Conservation (phyloP, 306 rosid species). For the Cicer chorassanicum region DNA sequence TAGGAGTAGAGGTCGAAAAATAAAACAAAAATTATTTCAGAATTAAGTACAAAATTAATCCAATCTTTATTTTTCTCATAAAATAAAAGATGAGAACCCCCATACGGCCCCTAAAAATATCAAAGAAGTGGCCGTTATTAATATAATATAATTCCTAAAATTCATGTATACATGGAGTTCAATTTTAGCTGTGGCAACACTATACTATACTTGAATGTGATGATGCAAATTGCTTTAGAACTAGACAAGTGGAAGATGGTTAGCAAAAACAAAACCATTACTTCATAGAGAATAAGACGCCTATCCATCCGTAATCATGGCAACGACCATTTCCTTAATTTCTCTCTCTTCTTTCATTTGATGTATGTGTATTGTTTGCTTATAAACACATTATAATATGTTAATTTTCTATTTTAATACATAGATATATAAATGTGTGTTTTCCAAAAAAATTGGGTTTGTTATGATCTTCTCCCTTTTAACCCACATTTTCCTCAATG, state of each 20-base stretch:
- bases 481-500: constrained; percentile 61
- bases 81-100: no score
- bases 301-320: constrained; percentile 46
- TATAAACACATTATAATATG: constrained; percentile 31
- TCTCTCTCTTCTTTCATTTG: constrained; percentile 36
- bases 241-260: constrained; percentile 5
- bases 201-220: not conserved
- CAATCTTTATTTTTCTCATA: no score
- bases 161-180: not conserved
- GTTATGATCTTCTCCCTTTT: constrained; percentile 25
- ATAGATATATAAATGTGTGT: constrained; percentile 14
- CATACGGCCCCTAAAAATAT: no score
- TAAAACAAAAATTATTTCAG: no score
- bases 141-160: no score
- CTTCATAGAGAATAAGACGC: constrained; percentile 59
- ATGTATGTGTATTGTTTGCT: not conserved
- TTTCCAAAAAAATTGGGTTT: constrained; percentile 52
- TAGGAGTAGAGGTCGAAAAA: no score
- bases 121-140: no score
- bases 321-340: constrained; percentile 52
- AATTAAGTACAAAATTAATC: no score
- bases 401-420: constrained; percentile 39
- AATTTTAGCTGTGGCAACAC: not conserved
- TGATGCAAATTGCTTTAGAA: not conserved
- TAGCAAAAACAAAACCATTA: constrained; percentile 17